These are phyloP conservation scores for Cladosporium sp. DNA, from an alignment of 2,329 filamentous ascomycete species.

Conservation along the genomic window DNA sequence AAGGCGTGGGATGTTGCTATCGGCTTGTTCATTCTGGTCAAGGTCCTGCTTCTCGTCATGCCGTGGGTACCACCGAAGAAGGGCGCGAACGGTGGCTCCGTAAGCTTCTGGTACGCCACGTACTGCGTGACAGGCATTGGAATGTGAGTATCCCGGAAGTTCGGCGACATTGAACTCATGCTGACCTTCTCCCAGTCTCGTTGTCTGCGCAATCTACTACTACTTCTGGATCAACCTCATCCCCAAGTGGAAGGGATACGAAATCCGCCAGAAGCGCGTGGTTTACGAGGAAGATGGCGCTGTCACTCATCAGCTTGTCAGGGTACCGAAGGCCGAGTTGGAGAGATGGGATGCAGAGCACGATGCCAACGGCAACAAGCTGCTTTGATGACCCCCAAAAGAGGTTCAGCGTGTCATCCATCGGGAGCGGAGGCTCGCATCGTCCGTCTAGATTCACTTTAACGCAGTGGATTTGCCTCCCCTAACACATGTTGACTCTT, in stretches of 20 bases:
- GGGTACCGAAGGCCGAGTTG: constrained; percentile 54
- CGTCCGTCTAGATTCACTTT: background rate
- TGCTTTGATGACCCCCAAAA: background rate
- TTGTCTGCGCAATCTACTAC: constrained; percentile 59
- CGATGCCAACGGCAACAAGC: constrained; percentile 43
- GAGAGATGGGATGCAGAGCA: constrained; percentile 60
- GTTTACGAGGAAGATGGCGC: constrained; percentile 41
- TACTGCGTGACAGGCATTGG: constrained; percentile 66
- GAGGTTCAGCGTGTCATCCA: background rate
- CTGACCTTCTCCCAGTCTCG: constrained; percentile 41
- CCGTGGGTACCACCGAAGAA: constrained; percentile 69
- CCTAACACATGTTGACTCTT: background rate
- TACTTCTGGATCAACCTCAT: constrained; percentile 58
- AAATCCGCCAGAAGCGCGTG: constrained; percentile 52
- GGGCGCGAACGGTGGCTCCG: constrained; percentile 62
- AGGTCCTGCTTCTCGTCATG: constrained; percentile 65
- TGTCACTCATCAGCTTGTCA: constrained; percentile 54
- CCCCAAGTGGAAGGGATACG: constrained; percentile 55
- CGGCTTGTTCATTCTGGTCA: constrained; percentile 60
- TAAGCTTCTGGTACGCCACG: constrained; percentile 73
- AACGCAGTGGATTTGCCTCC: background rate
- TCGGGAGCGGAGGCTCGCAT: background rate
- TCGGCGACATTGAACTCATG: background rate
- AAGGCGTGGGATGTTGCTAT: constrained; percentile 60
- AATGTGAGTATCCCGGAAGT: constrained; percentile 49